These are phyloP conservation scores for Erodium moschatum DNA, from an alignment of 441 rosid genomes.

Conservation along the genomic window DNA sequence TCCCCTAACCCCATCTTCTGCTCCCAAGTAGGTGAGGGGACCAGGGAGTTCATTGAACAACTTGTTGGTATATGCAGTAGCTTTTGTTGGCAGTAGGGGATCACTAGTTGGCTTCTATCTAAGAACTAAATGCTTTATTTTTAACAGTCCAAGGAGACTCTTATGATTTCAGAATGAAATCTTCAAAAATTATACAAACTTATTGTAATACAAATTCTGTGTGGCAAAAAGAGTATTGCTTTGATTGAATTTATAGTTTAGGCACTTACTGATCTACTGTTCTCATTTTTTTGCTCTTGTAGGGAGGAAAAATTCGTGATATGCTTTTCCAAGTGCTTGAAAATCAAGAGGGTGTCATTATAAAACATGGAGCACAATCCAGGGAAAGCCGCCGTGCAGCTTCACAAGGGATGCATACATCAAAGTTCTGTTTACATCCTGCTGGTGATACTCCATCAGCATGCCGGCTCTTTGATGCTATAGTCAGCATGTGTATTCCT, in stretches of 20 bases:
- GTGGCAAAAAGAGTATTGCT: not conserved
- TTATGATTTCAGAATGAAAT: not conserved
- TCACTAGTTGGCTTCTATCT: not conserved
- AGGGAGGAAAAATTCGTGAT: constrained; percentile 95
- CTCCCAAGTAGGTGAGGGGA: not conserved
- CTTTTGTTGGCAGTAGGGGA: not conserved
- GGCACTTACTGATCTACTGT: not conserved
- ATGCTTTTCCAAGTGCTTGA: constrained; percentile 77
- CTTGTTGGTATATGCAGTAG: not conserved
- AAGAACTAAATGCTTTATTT: not conserved
- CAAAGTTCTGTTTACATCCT: constrained; percentile 74
- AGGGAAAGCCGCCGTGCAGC: constrained; percentile 87
- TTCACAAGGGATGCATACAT: constrained; percentile 77
- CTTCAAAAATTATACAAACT: not conserved
- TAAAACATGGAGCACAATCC: constrained; percentile 88
- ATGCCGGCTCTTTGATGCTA: constrained; percentile 85
- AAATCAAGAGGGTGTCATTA: constrained; percentile 55
- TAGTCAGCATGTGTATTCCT: constrained; percentile 87
- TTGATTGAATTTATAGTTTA: not conserved
- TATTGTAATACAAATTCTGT: not conserved
- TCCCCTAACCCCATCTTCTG: not conserved
- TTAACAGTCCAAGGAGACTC: not conserved
- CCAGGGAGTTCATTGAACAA: not conserved
- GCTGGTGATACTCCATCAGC: constrained; percentile 98
- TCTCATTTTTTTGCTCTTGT: not conserved